These are phyloP conservation scores for Tetrapyrgos nigripes DNA, from an alignment of 1,284 basidiomycete genomes.

Conservation along the genomic window DNA sequence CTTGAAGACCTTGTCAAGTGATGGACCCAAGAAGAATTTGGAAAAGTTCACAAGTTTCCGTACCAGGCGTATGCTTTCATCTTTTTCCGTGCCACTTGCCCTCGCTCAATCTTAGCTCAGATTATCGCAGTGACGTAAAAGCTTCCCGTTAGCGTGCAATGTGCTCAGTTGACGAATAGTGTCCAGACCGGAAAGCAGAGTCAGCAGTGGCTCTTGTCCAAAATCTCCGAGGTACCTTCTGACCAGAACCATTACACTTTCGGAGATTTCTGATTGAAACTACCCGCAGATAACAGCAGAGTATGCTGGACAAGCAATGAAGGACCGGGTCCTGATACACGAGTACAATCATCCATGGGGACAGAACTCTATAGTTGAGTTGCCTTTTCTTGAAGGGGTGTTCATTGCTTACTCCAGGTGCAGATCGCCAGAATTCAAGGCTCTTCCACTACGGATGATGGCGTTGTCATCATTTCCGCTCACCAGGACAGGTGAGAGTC, in stretches of 20 bases:
- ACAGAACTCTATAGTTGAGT: conserved; percentile 85
- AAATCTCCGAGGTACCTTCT: conserved; percentile 66
- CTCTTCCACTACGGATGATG: conserved; percentile 62
- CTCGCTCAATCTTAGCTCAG: conserved; percentile 50
- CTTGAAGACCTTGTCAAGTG: conserved; percentile 69
- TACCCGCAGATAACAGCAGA: conserved; percentile 66
- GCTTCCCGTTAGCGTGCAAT: conserved; percentile 18
- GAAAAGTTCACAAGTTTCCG: conserved; percentile 77
- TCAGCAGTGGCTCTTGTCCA: conserved; percentile 84
- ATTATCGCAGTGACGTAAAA: conserved; percentile 79
- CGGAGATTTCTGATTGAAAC: conserved; percentile 5
- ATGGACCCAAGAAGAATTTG: conserved; percentile 73
- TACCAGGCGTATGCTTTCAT: conserved; percentile 62
- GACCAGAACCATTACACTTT: neutral
- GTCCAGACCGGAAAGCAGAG: conserved; percentile 77
- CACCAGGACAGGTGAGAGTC: conserved; percentile 84
- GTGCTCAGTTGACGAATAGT: conserved; percentile 10
- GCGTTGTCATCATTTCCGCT: conserved; percentile 75
- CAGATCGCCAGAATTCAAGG: conserved; percentile 80
- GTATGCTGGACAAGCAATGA: conserved; percentile 63
- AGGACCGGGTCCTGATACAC: conserved; percentile 64
- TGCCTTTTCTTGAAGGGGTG: conserved; percentile 18
- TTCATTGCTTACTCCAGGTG: conserved; percentile 11
- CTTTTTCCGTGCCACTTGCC: conserved; percentile 35
- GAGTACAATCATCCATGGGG: conserved; percentile 93